Percentiles rank a stretch among this genome's conserved stretches.
phyloP scores from a whole-genome alignment of 2,329 filamentous ascomycete species.

The Sporothrix brunneoviolacea region DNA sequence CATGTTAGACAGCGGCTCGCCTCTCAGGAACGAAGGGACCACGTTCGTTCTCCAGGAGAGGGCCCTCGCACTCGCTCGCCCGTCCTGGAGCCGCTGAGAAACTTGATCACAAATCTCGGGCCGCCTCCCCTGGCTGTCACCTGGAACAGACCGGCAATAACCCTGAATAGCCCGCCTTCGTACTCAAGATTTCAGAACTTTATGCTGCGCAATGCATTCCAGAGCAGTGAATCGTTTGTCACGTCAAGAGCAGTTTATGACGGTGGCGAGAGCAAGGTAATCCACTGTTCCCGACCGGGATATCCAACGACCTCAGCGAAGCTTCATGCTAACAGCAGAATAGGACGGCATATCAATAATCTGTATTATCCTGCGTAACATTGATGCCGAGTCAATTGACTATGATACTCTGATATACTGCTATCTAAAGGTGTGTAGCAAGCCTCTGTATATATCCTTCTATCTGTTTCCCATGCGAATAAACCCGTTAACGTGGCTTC shows the following conservation, averaged over 20 bases:
- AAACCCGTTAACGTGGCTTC: neutral
- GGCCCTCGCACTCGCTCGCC: constrained; percentile 45
- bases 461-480: neutral
- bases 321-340: neutral
- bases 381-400: constrained; percentile 59
- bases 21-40: constrained; percentile 51
- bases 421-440: constrained; percentile 54
- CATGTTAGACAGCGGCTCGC: constrained; percentile 59
- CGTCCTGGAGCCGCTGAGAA: constrained; percentile 53
- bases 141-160: constrained; percentile 62
- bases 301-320: neutral
- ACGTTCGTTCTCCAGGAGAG: constrained; percentile 49
- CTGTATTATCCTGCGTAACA: constrained; percentile 61
- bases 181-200: constrained; percentile 67
- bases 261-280: constrained; percentile 61
- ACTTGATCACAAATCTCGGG: constrained; percentile 59
- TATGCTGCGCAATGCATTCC: constrained; percentile 63
- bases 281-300: no score
- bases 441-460: no score
- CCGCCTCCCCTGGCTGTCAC: constrained; percentile 62
- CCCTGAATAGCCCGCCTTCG: constrained; percentile 53
- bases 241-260: constrained; percentile 62
- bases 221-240: constrained; percentile 57
- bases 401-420: constrained; percentile 61
- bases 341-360: constrained; percentile 62